A percentile compares a stretch with the other conserved stretches of the same genome.
Evolutionary conservation across 129 eudicot genomes (phyloP).

Genomic region (Dittrichia graveolens): DNA sequence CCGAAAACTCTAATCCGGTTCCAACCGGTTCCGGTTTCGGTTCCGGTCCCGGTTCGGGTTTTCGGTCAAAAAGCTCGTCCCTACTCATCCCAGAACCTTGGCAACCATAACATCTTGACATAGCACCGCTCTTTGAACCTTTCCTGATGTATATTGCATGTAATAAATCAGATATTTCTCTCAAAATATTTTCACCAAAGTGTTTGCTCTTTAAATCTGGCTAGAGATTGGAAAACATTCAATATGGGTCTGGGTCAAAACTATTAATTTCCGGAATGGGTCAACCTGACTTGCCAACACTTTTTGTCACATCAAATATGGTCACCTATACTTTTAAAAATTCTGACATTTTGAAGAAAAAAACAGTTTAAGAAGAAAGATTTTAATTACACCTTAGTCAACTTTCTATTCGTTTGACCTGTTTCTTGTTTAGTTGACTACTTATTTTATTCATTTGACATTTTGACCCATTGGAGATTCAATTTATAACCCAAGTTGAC

Average conservation of each 20-base stretch:
- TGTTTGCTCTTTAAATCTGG: background rate
- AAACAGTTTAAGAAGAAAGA: background rate
- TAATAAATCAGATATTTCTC: constrained; percentile 9
- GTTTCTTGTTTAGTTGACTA: background rate
- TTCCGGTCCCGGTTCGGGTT: too few species aligned
- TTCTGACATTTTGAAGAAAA: background rate
- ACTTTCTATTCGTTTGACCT: background rate
- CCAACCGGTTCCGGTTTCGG: too few species aligned
- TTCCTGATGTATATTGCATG: constrained; percentile 47
- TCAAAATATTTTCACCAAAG: background rate
- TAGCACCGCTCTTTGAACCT: constrained; percentile 76
- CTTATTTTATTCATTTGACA: background rate
- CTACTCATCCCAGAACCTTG: constrained; percentile 81
- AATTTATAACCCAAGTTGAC: background rate
- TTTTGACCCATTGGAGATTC: background rate
- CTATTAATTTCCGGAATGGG: too few species aligned
- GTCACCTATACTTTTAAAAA: background rate
- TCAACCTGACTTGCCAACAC: background rate
- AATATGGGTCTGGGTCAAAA: background rate
- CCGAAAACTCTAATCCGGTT: too few species aligned
- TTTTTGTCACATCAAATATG: too few species aligned
- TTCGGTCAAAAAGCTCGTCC: too few species aligned
- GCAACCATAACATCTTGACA: constrained; percentile 68
- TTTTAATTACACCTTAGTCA: background rate
- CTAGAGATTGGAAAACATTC: background rate